phyloP scores from a whole-genome alignment of 2,329 filamentous ascomycete species.

The Diaporthe vexans region DNA sequence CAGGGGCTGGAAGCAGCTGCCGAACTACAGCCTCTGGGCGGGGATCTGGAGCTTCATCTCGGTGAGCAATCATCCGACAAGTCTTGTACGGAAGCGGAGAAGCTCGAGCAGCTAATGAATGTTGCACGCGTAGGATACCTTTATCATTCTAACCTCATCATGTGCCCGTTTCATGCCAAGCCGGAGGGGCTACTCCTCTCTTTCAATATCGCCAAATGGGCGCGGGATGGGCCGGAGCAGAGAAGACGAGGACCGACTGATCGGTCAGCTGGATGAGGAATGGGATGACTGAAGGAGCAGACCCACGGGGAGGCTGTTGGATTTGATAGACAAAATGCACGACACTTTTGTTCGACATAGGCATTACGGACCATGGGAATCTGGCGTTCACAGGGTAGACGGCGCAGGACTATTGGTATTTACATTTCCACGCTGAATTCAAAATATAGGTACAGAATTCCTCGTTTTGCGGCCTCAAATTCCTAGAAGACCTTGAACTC shows the following conservation, averaged over 20 bases:
- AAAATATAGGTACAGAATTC: constrained; percentile 16
- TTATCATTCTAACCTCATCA: constrained; percentile 77
- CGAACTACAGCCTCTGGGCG: constrained; percentile 94
- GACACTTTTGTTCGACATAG: neutral
- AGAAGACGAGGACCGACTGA: constrained; percentile 93
- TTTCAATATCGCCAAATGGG: constrained; percentile 68
- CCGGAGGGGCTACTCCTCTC: constrained; percentile 75
- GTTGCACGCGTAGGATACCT: constrained; percentile 66
- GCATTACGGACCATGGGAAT: constrained; percentile 24
- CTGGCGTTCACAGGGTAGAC: constrained; percentile 37
- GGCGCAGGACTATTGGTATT: constrained; percentile 24
- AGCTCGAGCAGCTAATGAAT: constrained; percentile 31
- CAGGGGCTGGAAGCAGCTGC: constrained; percentile 93
- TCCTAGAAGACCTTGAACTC: constrained; percentile 54
- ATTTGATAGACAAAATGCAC: constrained; percentile 16
- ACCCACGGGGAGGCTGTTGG: neutral
- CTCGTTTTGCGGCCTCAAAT: neutral
- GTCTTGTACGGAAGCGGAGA: constrained; percentile 19
- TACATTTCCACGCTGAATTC: constrained; percentile 26
- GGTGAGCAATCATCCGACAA: constrained; percentile 63
- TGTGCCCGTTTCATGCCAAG: constrained; percentile 76
- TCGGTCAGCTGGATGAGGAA: constrained; percentile 96
- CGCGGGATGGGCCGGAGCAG: constrained; percentile 59
- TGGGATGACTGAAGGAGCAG: constrained; percentile 80
- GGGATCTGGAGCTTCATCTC: constrained; percentile 87